These are phyloP conservation scores for Pleodorina starrii DNA, from an alignment of 139 green algal genomes.

Conservation along the genomic window DNA sequence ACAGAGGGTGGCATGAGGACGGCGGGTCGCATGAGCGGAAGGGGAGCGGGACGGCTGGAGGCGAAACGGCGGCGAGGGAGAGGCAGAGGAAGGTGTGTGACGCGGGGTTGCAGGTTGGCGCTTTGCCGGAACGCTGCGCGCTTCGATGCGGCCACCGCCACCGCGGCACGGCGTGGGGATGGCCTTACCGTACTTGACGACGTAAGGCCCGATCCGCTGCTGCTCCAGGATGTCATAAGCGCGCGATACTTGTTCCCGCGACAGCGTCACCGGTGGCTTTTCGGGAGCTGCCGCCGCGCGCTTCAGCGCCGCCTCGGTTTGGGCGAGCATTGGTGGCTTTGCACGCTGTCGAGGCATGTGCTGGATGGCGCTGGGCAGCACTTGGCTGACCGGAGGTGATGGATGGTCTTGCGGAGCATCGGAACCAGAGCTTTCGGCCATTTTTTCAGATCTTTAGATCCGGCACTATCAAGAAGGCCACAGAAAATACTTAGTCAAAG, in stretches of 20 bases:
- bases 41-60: too few species aligned
- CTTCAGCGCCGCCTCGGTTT: not conserved
- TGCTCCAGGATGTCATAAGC: constrained; percentile 37
- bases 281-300: not conserved
- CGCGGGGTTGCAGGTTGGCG: too few species aligned
- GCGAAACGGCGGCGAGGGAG: too few species aligned
- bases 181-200: constrained; percentile 26
- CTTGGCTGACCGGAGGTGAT: not conserved
- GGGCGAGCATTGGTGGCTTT: constrained; percentile 19
- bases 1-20: not conserved
- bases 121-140: too few species aligned
- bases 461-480: too few species aligned
- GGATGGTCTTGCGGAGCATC: not conserved
- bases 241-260: not conserved
- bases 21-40: not conserved
- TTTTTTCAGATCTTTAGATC: not conserved
- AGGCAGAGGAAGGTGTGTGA: too few species aligned
- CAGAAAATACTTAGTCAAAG: too few species aligned
- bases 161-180: too few species aligned
- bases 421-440: not conserved
- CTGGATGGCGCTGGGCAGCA: not conserved
- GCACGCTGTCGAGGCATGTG: constrained; percentile 2
- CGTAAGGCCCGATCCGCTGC: constrained; percentile 10
- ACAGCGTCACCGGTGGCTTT: not conserved
- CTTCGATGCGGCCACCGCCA: too few species aligned